These are phyloP conservation scores for Monilinia fructigena DNA, from an alignment of 2,329 filamentous ascomycete genomes.

Conservation along the genomic window DNA sequence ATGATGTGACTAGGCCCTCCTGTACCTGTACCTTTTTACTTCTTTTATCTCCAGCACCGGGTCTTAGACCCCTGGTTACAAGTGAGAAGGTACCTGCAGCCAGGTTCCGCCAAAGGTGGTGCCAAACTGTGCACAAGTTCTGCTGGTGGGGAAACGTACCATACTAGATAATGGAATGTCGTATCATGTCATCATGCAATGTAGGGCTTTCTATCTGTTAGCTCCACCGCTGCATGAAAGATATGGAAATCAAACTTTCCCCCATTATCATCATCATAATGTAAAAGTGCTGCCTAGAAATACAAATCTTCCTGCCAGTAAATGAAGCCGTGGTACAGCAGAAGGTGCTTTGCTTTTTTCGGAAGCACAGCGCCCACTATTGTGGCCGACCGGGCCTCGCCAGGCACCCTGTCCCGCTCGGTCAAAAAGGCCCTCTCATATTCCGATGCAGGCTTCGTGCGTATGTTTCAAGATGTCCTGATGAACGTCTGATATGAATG, in stretches of 20 bases:
- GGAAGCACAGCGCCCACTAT: background rate
- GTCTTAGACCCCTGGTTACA: background rate
- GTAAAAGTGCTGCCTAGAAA: background rate
- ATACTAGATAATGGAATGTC: background rate
- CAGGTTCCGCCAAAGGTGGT: constrained; percentile 8
- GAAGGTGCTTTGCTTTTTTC: background rate
- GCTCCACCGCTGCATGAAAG: background rate
- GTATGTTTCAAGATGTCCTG: background rate
- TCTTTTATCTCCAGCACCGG: background rate
- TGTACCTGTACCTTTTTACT: background rate
- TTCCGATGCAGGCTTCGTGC: background rate
- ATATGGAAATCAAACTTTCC: background rate
- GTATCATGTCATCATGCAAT: background rate
- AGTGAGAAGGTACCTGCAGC: constrained; percentile 14
- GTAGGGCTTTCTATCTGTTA: constrained; percentile 5
- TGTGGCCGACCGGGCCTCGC: background rate
- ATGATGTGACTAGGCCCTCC: background rate
- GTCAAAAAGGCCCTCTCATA: background rate
- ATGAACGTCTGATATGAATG: constrained; percentile 1
- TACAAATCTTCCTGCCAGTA: background rate
- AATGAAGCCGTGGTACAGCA: constrained; percentile 1
- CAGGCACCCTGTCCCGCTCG: background rate
- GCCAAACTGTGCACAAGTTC: constrained; percentile 6
- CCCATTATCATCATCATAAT: background rate
- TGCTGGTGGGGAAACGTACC: constrained; percentile 4